phyloP scores from a whole-genome alignment of 495 filamentous ascomycete species.

The Staphylotrichum longicolle region DNA sequence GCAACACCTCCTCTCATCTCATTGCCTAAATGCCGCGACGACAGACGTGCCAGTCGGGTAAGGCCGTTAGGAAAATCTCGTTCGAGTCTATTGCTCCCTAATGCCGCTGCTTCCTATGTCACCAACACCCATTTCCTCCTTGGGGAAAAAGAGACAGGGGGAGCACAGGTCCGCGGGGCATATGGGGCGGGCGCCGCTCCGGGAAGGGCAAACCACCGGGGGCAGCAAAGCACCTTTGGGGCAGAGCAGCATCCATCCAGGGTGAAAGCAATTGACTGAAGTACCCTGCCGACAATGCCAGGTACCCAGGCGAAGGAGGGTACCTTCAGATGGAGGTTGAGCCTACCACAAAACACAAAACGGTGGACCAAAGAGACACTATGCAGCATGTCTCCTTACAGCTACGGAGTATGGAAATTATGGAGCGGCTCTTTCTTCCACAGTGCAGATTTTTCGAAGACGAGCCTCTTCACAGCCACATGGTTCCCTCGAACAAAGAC shows the following conservation, averaged over 20 bases:
- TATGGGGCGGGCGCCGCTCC: not conserved
- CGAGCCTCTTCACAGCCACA: not conserved
- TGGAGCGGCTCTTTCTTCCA: no score
- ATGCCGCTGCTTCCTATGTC: constrained; percentile 5
- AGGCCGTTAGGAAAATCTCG: constrained; percentile 7
- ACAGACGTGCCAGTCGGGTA: not conserved
- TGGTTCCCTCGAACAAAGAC: not conserved
- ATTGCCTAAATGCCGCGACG: not conserved
- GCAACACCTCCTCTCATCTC: not conserved
- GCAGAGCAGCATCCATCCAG: not conserved
- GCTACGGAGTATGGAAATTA: no score
- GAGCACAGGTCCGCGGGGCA: not conserved
- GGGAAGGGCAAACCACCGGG: no score
- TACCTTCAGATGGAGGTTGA: not conserved
- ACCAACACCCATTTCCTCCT: constrained; percentile 5
- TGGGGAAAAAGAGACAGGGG: not conserved
- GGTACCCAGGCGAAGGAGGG: not conserved
- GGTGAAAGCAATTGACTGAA: not conserved
- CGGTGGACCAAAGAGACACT: no score
- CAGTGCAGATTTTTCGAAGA: no score
- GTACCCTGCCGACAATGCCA: not conserved
- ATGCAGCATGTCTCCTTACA: no score
- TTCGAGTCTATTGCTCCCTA: constrained; percentile 8
- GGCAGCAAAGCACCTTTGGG: no score
- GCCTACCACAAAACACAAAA: no score